Conservation (phyloP, 768 basidiomycete genomes). For the Termitomyces sp. region DNA sequence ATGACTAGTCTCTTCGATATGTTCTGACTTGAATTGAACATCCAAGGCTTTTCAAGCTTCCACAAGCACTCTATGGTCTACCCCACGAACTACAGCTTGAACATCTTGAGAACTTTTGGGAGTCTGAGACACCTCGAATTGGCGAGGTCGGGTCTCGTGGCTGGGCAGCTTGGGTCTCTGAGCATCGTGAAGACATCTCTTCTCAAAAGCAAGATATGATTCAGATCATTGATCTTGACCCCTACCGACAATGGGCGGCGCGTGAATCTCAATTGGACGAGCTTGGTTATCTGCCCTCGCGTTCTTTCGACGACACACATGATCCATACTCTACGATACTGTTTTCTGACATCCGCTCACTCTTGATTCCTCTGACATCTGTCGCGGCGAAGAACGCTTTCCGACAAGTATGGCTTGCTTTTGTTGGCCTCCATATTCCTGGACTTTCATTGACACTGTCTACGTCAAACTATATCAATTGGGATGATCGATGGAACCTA, state of each 20-base stretch:
- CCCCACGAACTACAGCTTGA: slow-evolving; percentile 46
- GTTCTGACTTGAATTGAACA: neutral
- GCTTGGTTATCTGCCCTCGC: slow-evolving; percentile 38
- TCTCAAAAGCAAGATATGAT: slow-evolving; percentile 4
- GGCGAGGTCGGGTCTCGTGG: slow-evolving; percentile 64
- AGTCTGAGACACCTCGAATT: slow-evolving; percentile 69
- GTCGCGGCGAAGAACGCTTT: slow-evolving; percentile 46
- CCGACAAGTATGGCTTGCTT: slow-evolving; percentile 63
- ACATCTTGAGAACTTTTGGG: slow-evolving; percentile 78
- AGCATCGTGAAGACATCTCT: slow-evolving; percentile 30
- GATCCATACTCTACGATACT: slow-evolving; percentile 75
- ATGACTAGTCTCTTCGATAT: neutral
- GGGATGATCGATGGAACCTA: slow-evolving; percentile 68
- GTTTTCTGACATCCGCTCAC: slow-evolving; percentile 62
- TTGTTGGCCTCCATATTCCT: slow-evolving; percentile 68
- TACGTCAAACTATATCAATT: slow-evolving; percentile 23
- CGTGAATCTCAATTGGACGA: slow-evolving; percentile 50
- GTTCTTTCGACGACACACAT: slow-evolving; percentile 43
- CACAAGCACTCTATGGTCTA: slow-evolving; percentile 33
- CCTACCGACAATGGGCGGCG: slow-evolving; percentile 60
- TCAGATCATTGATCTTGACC: slow-evolving; percentile 39
- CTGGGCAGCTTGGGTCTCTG: slow-evolving; percentile 59
- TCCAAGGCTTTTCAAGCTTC: slow-evolving; percentile 53
- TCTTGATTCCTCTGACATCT: slow-evolving; percentile 45
- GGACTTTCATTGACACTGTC: slow-evolving; percentile 46